Percentiles rank a stretch among this genome's conserved stretches.
phyloP scores from a whole-genome alignment of 768 basidiomycete genomes.

The Tulasnella calospora region DNA sequence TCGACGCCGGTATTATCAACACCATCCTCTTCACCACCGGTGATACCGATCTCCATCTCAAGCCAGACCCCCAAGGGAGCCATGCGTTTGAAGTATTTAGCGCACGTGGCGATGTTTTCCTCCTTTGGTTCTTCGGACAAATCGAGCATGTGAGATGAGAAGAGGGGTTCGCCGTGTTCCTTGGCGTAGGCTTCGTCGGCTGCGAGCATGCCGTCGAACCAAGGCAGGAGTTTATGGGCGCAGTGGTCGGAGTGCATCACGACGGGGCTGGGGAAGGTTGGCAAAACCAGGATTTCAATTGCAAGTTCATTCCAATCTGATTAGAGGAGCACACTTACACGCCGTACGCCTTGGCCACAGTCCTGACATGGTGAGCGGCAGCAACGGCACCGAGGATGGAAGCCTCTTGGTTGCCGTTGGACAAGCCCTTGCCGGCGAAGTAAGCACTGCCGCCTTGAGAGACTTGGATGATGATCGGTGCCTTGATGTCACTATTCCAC shows the following conservation, averaged over 20 bases:
- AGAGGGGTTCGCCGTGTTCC: slow-evolving; percentile 50
- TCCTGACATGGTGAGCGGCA: slow-evolving; percentile 86
- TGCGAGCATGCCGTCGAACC: slow-evolving; percentile 99
- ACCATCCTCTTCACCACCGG: slow-evolving; percentile 98
- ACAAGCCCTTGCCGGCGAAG: slow-evolving; percentile 93
- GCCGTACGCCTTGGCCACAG: slow-evolving; percentile 85
- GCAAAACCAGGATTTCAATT: neutral
- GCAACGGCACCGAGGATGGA: slow-evolving; percentile 89
- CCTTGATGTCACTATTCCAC: slow-evolving; percentile 73
- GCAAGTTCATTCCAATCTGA: neutral
- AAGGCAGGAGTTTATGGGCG: slow-evolving; percentile 93
- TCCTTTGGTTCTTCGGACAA: slow-evolving; percentile 56
- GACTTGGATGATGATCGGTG: slow-evolving; percentile 95
- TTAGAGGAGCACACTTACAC: slow-evolving; percentile 53
- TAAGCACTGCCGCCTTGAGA: slow-evolving; percentile 96
- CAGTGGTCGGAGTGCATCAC: slow-evolving; percentile 98
- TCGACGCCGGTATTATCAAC: slow-evolving; percentile 97
- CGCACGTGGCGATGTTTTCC: slow-evolving; percentile 91
- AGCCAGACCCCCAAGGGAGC: slow-evolving; percentile 89
- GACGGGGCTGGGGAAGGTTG: slow-evolving; percentile 63
- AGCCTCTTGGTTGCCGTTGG: slow-evolving; percentile 93
- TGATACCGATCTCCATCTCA: slow-evolving; percentile 99
- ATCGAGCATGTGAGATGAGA: slow-evolving; percentile 49
- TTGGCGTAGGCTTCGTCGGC: slow-evolving; percentile 93
- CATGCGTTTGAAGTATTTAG: slow-evolving; percentile 93